Evolutionary conservation across 2,329 filamentous ascomycete species (phyloP).

Genomic region (Colletotrichum gigasporum): DNA sequence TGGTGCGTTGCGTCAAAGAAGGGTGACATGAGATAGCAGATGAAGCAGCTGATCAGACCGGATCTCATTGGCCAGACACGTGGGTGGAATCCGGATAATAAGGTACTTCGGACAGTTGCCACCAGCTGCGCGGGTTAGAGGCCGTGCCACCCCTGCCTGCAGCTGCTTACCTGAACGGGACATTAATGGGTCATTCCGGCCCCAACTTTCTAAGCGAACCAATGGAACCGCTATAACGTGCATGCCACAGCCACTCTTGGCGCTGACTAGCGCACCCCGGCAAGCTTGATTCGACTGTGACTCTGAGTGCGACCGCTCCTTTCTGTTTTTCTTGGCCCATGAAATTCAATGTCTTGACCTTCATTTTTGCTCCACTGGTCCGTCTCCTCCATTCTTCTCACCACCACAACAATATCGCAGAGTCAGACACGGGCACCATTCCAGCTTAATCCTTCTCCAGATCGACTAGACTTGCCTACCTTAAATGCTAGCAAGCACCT

Average conservation of each 20-base stretch:
- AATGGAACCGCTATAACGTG: neutral
- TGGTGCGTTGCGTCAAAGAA: neutral
- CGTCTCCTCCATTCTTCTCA: neutral
- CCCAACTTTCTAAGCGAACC: neutral
- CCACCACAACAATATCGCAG: neutral
- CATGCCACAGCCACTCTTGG: conserved; percentile 25
- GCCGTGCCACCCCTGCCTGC: neutral
- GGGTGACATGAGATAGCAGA: neutral
- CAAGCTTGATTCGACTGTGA: conserved; percentile 28
- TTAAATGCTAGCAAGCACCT: too few relatives aligned
- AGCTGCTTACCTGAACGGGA: neutral
- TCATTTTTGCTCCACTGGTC: conserved; percentile 1
- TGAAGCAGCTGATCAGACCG: neutral
- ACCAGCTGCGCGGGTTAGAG: neutral
- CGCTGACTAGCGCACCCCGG: conserved; percentile 1
- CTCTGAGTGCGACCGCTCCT: neutral
- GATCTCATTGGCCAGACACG: neutral
- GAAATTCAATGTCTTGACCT: neutral
- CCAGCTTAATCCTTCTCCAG: too few relatives aligned
- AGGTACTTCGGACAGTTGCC: neutral
- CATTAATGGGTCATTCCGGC: neutral
- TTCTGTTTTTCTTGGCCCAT: neutral
- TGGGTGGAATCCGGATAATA: neutral
- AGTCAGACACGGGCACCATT: neutral
- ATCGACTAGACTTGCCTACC: too few relatives aligned